Percentiles rank a stretch among this genome's conserved stretches.
Conservation (phyloP, 2,329 filamentous ascomycete genomes). For the Ascochyta koolunga region DNA sequence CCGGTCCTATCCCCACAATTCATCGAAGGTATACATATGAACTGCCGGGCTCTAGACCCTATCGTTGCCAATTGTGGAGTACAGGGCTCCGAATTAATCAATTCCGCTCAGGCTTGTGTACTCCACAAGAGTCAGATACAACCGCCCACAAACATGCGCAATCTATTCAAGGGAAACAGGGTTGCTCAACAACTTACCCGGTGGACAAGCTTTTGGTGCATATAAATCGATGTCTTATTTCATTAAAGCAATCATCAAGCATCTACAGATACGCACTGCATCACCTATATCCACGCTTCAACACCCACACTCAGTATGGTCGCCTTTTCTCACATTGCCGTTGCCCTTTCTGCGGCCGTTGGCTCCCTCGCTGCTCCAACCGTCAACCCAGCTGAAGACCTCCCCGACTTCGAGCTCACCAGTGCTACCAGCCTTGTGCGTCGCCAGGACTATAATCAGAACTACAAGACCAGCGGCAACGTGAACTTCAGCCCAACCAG, state of each 20-base stretch:
- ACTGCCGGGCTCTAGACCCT: background rate
- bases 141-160: background rate
- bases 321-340: slow-evolving; percentile 29
- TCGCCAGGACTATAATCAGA: slow-evolving; percentile 44
- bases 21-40: background rate
- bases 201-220: slow-evolving; percentile 19
- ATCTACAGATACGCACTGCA: slow-evolving; percentile 1
- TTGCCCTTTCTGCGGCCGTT: slow-evolving; percentile 29
- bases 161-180: slow-evolving; percentile 2
- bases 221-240: slow-evolving; percentile 22
- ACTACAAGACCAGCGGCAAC: slow-evolving; percentile 42
- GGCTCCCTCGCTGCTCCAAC: slow-evolving; percentile 32
- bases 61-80: background rate
- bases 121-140: background rate
- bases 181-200: slow-evolving; percentile 6
- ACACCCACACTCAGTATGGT: slow-evolving; percentile 27
- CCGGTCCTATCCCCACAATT: slow-evolving; percentile 5
- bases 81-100: background rate
- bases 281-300: background rate
- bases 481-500: slow-evolving; percentile 34
- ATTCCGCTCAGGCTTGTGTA: background rate
- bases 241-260: slow-evolving; percentile 15
- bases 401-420: slow-evolving; percentile 39
- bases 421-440: slow-evolving; percentile 19
- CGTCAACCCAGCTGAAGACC: slow-evolving; percentile 23